phyloP scores from a whole-genome alignment of 2,329 filamentous ascomycete genomes.

The Colletotrichum falcatum region DNA sequence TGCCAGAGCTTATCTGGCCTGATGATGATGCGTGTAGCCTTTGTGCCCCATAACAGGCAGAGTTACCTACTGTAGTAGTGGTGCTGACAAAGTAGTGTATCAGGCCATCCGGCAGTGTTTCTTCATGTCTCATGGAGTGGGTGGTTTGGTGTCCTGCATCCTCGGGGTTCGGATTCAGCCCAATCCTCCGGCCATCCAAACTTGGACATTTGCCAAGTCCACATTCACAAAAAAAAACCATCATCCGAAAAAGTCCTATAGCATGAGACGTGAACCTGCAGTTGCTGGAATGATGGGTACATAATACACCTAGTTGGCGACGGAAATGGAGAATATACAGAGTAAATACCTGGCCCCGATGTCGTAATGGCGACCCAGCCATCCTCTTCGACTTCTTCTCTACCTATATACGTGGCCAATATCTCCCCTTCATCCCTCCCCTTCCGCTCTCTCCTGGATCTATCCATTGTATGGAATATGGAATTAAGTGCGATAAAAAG shows the following conservation, averaged over 20 bases:
- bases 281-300: background rate
- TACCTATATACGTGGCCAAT: constrained; percentile 16
- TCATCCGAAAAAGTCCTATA: background rate
- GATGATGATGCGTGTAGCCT: background rate
- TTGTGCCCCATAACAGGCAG: background rate
- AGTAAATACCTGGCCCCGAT: constrained; percentile 15
- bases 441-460: background rate
- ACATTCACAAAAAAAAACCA: background rate
- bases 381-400: constrained; percentile 2
- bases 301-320: constrained; percentile 8
- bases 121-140: background rate
- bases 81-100: background rate
- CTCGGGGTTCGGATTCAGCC: background rate
- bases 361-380: constrained; percentile 12
- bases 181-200: background rate
- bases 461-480: background rate
- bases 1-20: background rate
- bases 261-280: background rate
- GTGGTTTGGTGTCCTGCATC: background rate
- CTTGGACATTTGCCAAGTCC: too few relatives aligned
- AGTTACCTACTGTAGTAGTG: background rate
- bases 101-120: background rate
- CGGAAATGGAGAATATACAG: constrained; percentile 28
- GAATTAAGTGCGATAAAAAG: background rate
- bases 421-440: background rate